phyloP scores from a whole-genome alignment of 208 protist species.

The Novymonas esmeraldas region DNA sequence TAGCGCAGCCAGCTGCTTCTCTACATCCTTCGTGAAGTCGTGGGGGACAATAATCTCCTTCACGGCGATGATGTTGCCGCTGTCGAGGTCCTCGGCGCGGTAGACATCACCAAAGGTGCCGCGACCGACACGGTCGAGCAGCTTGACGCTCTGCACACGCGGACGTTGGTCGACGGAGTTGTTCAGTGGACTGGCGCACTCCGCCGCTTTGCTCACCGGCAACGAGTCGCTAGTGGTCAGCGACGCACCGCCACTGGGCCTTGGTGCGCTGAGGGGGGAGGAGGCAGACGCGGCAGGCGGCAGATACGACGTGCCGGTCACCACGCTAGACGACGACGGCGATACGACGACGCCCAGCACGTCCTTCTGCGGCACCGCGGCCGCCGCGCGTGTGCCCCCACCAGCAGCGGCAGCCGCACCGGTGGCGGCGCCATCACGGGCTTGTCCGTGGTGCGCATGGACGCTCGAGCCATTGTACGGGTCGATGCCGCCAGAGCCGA shows the following conservation, averaged over 20 bases:
- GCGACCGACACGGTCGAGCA: slow-evolving; percentile 70
- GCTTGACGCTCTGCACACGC: slow-evolving; percentile 40
- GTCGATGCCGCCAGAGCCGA: slow-evolving; percentile 43
- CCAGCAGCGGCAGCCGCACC: slow-evolving; percentile 1
- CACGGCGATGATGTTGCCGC: slow-evolving; percentile 71
- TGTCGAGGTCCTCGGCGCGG: slow-evolving; percentile 78
- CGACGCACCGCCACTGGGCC: background rate
- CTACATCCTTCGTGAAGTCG: slow-evolving; percentile 80
- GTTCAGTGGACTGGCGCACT: slow-evolving; percentile 2
- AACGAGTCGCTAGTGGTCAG: background rate
- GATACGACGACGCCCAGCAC: background rate
- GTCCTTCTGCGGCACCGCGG: slow-evolving; percentile 5
- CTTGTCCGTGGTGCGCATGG: slow-evolving; percentile 7
- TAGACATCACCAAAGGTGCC: slow-evolving; percentile 88
- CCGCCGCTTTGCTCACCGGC: background rate
- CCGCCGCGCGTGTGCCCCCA: background rate
- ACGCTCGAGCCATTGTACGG: slow-evolving; percentile 40
- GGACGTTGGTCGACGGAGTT: slow-evolving; percentile 19
- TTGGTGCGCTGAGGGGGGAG: background rate
- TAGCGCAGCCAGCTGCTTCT: slow-evolving; percentile 77
- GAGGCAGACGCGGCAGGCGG: background rate
- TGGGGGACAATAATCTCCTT: slow-evolving; percentile 86
- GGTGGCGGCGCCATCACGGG: slow-evolving; percentile 6
- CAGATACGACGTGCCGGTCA: background rate
- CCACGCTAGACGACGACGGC: background rate